phyloP scores from a whole-genome alignment of 768 basidiomycete species.

The Amanita muscaria region DNA sequence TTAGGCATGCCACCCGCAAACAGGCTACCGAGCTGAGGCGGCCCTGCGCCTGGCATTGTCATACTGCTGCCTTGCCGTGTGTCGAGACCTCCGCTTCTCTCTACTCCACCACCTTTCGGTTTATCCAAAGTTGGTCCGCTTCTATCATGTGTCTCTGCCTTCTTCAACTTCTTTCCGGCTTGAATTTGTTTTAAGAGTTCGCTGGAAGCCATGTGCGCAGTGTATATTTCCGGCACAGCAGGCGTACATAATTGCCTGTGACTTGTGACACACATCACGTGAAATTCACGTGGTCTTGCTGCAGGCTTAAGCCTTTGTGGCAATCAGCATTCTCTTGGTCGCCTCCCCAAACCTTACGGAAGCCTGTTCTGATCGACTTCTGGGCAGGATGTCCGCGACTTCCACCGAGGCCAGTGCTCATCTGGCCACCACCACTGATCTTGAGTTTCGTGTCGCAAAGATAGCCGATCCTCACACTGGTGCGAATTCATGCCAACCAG shows the following conservation, averaged over 20 bases:
- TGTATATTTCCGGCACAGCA: not conserved
- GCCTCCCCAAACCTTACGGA: too few species aligned
- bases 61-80: slow-evolving; percentile 9
- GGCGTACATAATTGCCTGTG: not conserved
- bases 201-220: slow-evolving; percentile 52
- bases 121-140: slow-evolving; percentile 57
- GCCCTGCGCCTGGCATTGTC: slow-evolving; percentile 25
- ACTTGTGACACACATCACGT: not conserved
- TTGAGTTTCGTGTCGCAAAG: slow-evolving; percentile 63
- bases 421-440: slow-evolving; percentile 39
- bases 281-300: slow-evolving; percentile 1
- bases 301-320: slow-evolving; percentile 2
- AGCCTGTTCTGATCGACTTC: too few species aligned
- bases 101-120: slow-evolving; percentile 32
- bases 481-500: slow-evolving; percentile 19
- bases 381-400: slow-evolving; percentile 25
- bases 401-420: slow-evolving; percentile 26
- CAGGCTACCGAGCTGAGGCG: slow-evolving; percentile 76
- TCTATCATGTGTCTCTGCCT: slow-evolving; percentile 74
- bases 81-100: slow-evolving; percentile 17
- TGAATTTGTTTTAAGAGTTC: slow-evolving; percentile 79
- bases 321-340: too few species aligned
- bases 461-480: slow-evolving; percentile 72
- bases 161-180: slow-evolving; percentile 74
- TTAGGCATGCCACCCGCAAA: slow-evolving; percentile 93